Evolutionary conservation across 257 asterid genomes (phyloP), one percentile per base, ranked within the genome.

Genomic region (Plantago elongata): DNA sequence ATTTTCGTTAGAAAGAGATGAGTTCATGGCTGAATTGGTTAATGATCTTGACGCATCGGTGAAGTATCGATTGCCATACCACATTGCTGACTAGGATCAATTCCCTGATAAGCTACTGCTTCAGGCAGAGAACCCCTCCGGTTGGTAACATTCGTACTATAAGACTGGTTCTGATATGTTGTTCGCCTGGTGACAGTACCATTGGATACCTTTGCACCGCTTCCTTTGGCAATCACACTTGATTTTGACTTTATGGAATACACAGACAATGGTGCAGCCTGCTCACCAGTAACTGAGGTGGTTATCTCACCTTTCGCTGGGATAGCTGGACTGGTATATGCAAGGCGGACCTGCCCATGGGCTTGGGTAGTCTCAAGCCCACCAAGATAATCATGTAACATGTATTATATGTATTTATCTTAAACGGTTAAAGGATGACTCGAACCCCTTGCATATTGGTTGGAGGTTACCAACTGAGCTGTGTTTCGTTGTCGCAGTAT

Each of bases 21-120:
- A 72, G 10, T 70, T 65, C 78, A 72, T 61, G 15, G 90, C 67
- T 11, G 84, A 72, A 64, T 69, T 73, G 11, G 72, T 72, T 8
- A 76, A 64, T 7, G 81, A 77, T 78, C 79, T 82, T 4, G 66
- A 69, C 51, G 76, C 95, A 54, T 80, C 93, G 13, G 83, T 57
- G 67, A 64, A 80, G 59, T 79, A 84, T n/a, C 83, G 79, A 11
- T 63, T 68, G 47, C 84, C 95, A 40, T 77, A 45, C 95, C 90
- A 84, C 44, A 78, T 38, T 13, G 84, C 86, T 9, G 93, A 80
- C 43, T 60, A 51, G 88, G 86, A 66, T 87, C 91, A 68, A 60
- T 83, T n/a, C 78, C 81, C 87, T 75, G 11, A 84, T 84, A 45
- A 84, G 89, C 70, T 79, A 74, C 51, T 54, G 87, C 94, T 30